phyloP scores from a whole-genome alignment of 805 yeast species.

The Metschnikowia cerradonensis region DNA sequence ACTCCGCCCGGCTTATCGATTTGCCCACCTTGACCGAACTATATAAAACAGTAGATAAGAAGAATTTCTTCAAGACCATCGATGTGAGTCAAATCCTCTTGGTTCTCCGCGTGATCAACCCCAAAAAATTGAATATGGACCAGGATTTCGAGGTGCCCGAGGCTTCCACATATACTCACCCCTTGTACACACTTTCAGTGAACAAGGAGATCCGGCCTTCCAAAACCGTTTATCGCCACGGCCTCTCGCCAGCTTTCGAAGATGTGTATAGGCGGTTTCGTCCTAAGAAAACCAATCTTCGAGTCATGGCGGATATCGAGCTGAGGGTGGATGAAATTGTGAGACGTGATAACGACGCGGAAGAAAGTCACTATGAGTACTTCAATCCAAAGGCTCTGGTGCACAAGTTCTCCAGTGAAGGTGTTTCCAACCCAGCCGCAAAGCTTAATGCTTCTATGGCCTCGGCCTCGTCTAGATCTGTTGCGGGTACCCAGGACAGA shows the following conservation, averaged over 20 bases:
- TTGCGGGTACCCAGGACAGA: neutral
- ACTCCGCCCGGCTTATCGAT: slow-evolving; percentile 83
- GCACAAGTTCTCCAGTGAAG: slow-evolving; percentile 1
- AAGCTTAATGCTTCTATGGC: neutral
- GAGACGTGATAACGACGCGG: slow-evolving; percentile 76
- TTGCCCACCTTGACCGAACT: slow-evolving; percentile 85
- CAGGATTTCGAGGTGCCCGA: slow-evolving; percentile 43
- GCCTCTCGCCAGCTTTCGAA: slow-evolving; percentile 76
- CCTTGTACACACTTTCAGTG: slow-evolving; percentile 33
- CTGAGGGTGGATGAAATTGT: slow-evolving; percentile 73
- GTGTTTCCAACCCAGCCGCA: neutral
- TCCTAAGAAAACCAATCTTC: slow-evolving; percentile 63
- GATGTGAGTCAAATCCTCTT: slow-evolving; percentile 84
- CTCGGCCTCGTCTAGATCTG: neutral
- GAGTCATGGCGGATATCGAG: slow-evolving; percentile 75
- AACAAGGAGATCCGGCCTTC: slow-evolving; percentile 40
- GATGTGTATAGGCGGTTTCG: slow-evolving; percentile 67
- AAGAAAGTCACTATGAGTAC: slow-evolving; percentile 71
- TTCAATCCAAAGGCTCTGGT: slow-evolving; percentile 46
- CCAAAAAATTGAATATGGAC: slow-evolving; percentile 39
- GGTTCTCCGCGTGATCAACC: slow-evolving; percentile 54
- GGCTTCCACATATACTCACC: slow-evolving; percentile 33
- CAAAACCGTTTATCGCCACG: slow-evolving; percentile 61
- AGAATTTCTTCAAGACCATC: slow-evolving; percentile 80
- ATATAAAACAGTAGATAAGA: slow-evolving; percentile 83